Base-by-base conservation (phyloP, 1,284 basidiomycete species). In the Moesziomyces globuligerus region DNA sequence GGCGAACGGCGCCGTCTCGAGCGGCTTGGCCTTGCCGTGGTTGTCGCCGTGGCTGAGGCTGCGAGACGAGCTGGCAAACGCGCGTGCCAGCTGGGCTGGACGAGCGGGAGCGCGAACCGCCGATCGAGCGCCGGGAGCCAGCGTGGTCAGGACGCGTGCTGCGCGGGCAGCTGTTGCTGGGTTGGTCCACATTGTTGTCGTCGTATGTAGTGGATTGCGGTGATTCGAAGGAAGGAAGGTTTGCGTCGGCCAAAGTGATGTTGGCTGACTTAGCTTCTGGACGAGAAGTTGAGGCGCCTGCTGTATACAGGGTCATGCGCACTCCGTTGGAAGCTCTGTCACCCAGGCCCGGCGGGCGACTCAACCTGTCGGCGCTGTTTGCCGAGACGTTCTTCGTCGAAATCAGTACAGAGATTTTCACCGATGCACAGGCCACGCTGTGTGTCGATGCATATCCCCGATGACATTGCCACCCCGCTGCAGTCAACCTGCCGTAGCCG, bases 21-120 rank as follows among this genome's bases (percentile, higher is more conserved):
- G 46, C 15, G 51, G 51, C 32, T 54, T 57, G 23, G 55, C 55
- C 62, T 51, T 57, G 61, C 61, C 61, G 32, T 24, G 45, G 18
- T 65, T 65, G 40, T 48, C 49, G 20, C 23, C 41, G 24, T 65
- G 47, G 51, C 44, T 48, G 48, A 59, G 28, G 48, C 38, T 24
- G 40, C 62, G 62, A 32, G 62, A 59, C 6, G 62, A 66, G 48
- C 51, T 55, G 36, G 51, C 56, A 26, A 59, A 66, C 28, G 48
- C 32, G 23, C 56, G 62, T 40, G 52, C 20, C 15, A 51, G 13
- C 21, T 47, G 37, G 39, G 54, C 49, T 37, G 55, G 24, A 10
- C 47, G 61, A 6, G 50, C 44, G 2, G 62, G 37, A 36, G 18
- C 21, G 29, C 28, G 43, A n/a, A 37, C 34, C 1, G 26, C 48